Conservation (phyloP, 768 basidiomycete genomes). For the Udeniomyces megalosporus region DNA sequence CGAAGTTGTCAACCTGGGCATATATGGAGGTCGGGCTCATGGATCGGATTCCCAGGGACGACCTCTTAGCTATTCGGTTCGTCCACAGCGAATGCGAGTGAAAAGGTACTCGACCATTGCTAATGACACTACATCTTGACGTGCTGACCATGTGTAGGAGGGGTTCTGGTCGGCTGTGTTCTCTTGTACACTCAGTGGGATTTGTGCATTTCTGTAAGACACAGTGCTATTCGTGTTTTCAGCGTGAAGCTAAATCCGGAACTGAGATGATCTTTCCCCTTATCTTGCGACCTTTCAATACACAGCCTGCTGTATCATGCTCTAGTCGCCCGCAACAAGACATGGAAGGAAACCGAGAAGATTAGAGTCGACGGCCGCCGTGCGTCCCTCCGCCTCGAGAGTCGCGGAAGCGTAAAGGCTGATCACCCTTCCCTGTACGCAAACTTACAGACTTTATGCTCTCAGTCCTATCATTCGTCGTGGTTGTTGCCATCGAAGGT, state of each 20-base stretch:
- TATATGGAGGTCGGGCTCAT: background rate
- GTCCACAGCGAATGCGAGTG: too few species aligned
- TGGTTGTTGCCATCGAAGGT: slow-evolving; percentile 7
- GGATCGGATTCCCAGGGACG: too few species aligned
- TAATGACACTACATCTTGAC: too few species aligned
- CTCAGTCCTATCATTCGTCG: background rate
- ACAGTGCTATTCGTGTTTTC: background rate
- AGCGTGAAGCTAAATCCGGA: background rate
- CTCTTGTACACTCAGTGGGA: background rate
- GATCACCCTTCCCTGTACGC: too few species aligned
- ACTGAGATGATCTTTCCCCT: background rate
- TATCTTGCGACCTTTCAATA: background rate
- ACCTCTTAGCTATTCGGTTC: too few species aligned
- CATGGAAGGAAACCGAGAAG: slow-evolving; percentile 6
- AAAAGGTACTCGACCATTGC: too few species aligned
- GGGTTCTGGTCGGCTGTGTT: slow-evolving; percentile 14
- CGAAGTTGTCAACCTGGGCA: slow-evolving; percentile 8
- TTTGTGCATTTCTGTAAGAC: background rate
- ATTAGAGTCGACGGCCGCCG: slow-evolving; percentile 7
- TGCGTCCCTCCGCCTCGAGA: background rate
- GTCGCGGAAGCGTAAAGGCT: background rate
- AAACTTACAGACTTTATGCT: slow-evolving; percentile 14
- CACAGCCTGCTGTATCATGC: background rate
- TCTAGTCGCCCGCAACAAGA: background rate
- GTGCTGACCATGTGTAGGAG: too few species aligned